phyloP scores from a whole-genome alignment of 768 basidiomycete genomes.

The Psilocybe cyanescens region DNA sequence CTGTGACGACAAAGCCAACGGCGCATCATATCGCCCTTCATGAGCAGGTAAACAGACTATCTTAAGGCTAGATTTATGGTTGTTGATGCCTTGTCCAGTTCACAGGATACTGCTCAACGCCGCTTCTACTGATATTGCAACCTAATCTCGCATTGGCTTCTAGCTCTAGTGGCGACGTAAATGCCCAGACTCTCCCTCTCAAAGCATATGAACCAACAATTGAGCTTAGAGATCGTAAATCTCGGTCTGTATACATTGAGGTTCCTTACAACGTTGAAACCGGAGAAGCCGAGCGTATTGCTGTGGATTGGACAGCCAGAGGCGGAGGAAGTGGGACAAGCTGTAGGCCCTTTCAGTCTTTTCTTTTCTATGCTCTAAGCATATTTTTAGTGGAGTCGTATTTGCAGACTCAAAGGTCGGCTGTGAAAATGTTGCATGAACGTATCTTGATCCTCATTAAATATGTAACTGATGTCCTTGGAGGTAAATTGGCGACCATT shows the following conservation, averaged over 20 bases:
- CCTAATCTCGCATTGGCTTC: constrained; percentile 51
- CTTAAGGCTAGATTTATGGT: background rate
- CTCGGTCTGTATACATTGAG: constrained; percentile 82
- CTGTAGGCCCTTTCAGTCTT: constrained; percentile 49
- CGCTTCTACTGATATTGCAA: constrained; percentile 81
- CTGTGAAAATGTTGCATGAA: constrained; percentile 96
- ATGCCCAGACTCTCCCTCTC: constrained; percentile 81
- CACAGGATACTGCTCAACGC: constrained; percentile 82
- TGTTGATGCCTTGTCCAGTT: constrained; percentile 55
- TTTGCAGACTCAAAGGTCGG: constrained; percentile 89
- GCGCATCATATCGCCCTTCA: constrained; percentile 81
- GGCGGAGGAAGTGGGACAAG: constrained; percentile 84
- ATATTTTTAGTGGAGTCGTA: constrained; percentile 77
- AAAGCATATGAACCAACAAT: constrained; percentile 93
- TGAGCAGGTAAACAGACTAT: constrained; percentile 64
- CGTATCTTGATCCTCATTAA: constrained; percentile 85
- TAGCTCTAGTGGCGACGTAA: constrained; percentile 45
- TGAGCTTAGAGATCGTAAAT: constrained; percentile 79
- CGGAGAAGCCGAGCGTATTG: constrained; percentile 97
- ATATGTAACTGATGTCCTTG: constrained; percentile 79
- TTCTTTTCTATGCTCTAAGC: background rate
- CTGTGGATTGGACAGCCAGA: constrained; percentile 93
- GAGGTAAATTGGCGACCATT: constrained; percentile 49
- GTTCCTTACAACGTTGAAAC: constrained; percentile 91
- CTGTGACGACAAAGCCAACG: constrained; percentile 76